Evolutionary conservation across 2,329 filamentous ascomycete species (phyloP), one percentile per base, ranked within the genome.

Genomic region (Exophiala alcalophila): DNA sequence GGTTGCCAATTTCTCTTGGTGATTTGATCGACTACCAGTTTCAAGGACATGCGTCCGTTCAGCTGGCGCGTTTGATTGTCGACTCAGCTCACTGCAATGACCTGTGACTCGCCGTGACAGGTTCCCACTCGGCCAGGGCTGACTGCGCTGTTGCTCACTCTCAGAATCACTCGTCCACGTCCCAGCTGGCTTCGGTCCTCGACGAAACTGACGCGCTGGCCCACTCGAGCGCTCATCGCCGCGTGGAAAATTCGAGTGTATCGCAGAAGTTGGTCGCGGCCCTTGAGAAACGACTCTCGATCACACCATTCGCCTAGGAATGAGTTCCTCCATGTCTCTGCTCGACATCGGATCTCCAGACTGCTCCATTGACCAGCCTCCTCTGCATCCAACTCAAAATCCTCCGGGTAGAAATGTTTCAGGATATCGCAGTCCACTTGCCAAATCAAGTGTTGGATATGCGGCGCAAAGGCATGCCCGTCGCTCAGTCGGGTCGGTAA

Each of bases 291-390:
- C 4, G 36, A 29, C 19, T 56, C 47, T 2, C 51, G 50, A 35
- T 56, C 53, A 25, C 49, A 49, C 49, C 43, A 50, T 33, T 50
- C 51, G 11, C 51, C 53, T 16, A 53, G 42, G 35, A 49, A 56
- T 2, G 53, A 54, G 16, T 50, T 30, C 23, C 40, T 40, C 53
- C 53, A 56, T 14, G 44, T 38, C 11, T 54, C 51, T 4, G 49
- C 53, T 44, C 49, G 45, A 38, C 51, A 54, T 7, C 40, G 44
- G 8, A 56, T 31, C 23, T 54, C 48, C 5, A 56, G 29, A 23
- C 40, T 49, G 10, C 30, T 40, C 40, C 52, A 47, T 9, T 35
- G 24, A 12, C 15, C 23, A 4, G 34, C n/a, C 15, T 49, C 43
- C 6, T n/a, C 24, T 6, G 27, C 24, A 14, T 42, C 35, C 14